Base-by-base conservation (phyloP, 768 basidiomycete genomes). In the Pleurotus salmoneostramineus region DNA sequence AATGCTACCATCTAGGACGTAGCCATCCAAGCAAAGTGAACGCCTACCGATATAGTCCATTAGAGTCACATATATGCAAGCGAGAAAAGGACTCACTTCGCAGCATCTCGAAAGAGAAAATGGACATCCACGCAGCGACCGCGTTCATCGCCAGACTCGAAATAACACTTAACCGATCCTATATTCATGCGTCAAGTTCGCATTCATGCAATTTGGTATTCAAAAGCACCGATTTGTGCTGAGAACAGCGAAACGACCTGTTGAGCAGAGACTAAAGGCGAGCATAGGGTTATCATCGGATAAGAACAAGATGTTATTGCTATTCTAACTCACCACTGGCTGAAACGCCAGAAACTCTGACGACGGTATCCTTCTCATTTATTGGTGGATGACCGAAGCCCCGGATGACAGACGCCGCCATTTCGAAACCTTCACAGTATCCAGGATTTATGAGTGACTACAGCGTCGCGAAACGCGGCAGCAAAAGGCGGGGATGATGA, bases 21-120 rank as follows among this genome's bases (percentile, higher is more conserved):
- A 86, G 45, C 85, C 83, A 31, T 82, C 80, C 84, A 89, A 83
- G 62, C 82, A 83, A 52, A 89, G 63, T 1, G 87, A 83, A 70
- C 88, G 87, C 57, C 88, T 89, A n/a, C 43, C 17, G 34, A 48
- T 15, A 5, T 35, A 48, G 31, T 6, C 10, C 47, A 35, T 50
- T 42, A 56, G 27, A 46, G 31, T 15, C 34, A 42, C 44, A 52
- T 52, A 36, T 27, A 35, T 5, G 17, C 50, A 7, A 34, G 27
- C 10, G 49, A 46, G 21, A 27, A 27, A 27, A 27, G 48, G 33
- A 69, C 80, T 58, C 59, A 87, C 87, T 74, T 74, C 51, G 81
- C 80, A 11, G 78, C 72, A 61, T 86, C 84, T 4, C 71, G 76
- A 50, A 76, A 77, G 54, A 65, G 69, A 65, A 88, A 88, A 2